Conservation (phyloP, 257 asterid genomes). For the Mitragyna speciosa region DNA sequence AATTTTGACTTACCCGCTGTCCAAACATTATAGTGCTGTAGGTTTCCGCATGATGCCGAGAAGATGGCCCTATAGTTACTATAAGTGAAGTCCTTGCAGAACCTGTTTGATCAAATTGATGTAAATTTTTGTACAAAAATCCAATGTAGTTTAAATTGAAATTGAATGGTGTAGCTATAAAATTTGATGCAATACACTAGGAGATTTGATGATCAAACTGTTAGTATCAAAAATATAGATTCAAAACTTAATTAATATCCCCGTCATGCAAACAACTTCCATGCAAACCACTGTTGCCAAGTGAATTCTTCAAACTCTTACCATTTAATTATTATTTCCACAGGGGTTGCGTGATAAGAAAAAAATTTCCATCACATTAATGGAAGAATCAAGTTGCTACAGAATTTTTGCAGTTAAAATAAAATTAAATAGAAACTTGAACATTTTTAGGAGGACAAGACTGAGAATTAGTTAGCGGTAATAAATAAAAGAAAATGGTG, state of each 20-base stretch:
- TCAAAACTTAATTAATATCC: background rate
- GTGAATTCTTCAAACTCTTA: background rate
- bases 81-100: conserved; percentile 94
- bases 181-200: background rate
- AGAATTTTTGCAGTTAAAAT: background rate
- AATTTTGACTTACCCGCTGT: conserved; percentile 63
- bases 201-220: background rate
- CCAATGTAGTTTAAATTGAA: conserved; percentile 1
- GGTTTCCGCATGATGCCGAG: conserved; percentile 83
- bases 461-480: background rate
- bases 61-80: conserved; percentile 78
- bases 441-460: background rate
- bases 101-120: conserved; percentile 48
- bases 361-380: background rate
- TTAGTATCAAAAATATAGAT: background rate
- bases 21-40: conserved; percentile 90
- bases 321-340: background rate
- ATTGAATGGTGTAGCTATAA: conserved; percentile 1
- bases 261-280: conserved; percentile 3
- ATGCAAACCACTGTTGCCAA: no score
- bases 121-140: conserved; percentile 12
- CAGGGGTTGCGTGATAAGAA: background rate
- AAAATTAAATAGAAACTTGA: background rate
- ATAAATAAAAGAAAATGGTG: background rate
- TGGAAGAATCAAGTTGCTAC: background rate